These are phyloP conservation scores for Akebia trifoliata DNA, from an alignment of 164 flowering plant genomes.

Conservation along the genomic window DNA sequence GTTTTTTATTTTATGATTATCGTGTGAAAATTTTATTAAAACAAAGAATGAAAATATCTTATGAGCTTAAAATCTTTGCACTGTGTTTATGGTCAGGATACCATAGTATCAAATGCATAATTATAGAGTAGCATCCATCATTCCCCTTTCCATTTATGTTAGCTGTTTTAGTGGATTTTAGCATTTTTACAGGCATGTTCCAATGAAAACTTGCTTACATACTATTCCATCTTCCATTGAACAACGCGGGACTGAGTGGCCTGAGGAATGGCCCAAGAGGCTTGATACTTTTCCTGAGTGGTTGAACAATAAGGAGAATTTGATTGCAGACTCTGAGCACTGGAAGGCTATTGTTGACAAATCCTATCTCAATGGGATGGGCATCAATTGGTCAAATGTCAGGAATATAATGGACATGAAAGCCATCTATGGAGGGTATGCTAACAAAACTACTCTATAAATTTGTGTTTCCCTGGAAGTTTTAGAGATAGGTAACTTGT, in stretches of 20 bases:
- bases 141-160: no score
- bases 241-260: constrained; percentile 93
- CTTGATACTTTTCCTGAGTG: constrained; percentile 83
- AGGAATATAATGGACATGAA: constrained; percentile 88
- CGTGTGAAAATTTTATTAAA: no score
- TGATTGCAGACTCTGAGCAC: constrained; percentile 60
- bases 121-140: no score
- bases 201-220: constrained; percentile 68
- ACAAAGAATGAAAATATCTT: no score
- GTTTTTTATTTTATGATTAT: no score
- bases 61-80: no score
- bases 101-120: no score
- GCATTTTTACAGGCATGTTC: constrained; percentile 60
- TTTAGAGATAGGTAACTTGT: background rate
- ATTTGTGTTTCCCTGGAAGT: background rate
- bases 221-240: constrained; percentile 75
- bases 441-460: constrained; percentile 1
- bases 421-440: constrained; percentile 91
- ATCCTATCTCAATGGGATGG: constrained; percentile 85
- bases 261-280: constrained; percentile 95
- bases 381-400: constrained; percentile 78
- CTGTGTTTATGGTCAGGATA: no score
- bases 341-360: constrained; percentile 76
- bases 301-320: constrained; percentile 56
- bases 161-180: no score